Evolutionary conservation across 345 rosid genomes (phyloP).

Genomic region (Hypericum androsaemum): DNA sequence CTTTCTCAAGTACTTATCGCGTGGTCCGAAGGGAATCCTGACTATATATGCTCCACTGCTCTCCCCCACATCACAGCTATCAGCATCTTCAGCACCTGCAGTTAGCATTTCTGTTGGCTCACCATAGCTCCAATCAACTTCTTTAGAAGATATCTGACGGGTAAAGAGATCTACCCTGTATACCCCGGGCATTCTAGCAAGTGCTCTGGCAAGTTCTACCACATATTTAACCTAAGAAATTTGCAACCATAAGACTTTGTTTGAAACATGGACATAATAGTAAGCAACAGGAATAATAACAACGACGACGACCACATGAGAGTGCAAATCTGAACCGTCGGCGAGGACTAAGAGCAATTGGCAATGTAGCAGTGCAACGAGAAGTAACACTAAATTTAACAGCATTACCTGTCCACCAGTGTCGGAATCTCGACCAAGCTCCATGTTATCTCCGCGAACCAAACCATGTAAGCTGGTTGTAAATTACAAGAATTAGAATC

Average conservation of each 20-base stretch:
- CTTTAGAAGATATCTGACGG: slow-evolving; percentile 72
- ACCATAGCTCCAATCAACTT: slow-evolving; percentile 96
- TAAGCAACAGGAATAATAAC: too few relatives aligned
- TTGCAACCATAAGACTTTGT: background rate
- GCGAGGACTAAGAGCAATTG: background rate
- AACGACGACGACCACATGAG: too few relatives aligned
- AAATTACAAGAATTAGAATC: slow-evolving; percentile 1
- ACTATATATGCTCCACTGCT: slow-evolving; percentile 93
- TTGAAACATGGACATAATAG: slow-evolving; percentile 1
- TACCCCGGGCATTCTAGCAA: slow-evolving; percentile 94
- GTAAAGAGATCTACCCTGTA: slow-evolving; percentile 94
- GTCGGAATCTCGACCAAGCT: slow-evolving; percentile 96
- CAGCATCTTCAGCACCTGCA: slow-evolving; percentile 47
- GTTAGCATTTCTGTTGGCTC: slow-evolving; percentile 97
- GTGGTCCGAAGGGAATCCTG: slow-evolving; percentile 92
- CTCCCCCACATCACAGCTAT: slow-evolving; percentile 62
- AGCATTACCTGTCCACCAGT: slow-evolving; percentile 88
- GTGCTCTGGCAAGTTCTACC: slow-evolving; percentile 90
- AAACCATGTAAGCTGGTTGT: slow-evolving; percentile 72
- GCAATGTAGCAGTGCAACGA: background rate
- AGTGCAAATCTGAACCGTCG: background rate
- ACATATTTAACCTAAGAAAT: slow-evolving; percentile 76
- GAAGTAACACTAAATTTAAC: background rate
- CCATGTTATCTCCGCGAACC: slow-evolving; percentile 96
- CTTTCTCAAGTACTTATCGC: slow-evolving; percentile 64